Evolutionary conservation across 768 basidiomycete species (phyloP), one percentile per base, ranked within the genome.

Genomic region (Mycena epipterygia): DNA sequence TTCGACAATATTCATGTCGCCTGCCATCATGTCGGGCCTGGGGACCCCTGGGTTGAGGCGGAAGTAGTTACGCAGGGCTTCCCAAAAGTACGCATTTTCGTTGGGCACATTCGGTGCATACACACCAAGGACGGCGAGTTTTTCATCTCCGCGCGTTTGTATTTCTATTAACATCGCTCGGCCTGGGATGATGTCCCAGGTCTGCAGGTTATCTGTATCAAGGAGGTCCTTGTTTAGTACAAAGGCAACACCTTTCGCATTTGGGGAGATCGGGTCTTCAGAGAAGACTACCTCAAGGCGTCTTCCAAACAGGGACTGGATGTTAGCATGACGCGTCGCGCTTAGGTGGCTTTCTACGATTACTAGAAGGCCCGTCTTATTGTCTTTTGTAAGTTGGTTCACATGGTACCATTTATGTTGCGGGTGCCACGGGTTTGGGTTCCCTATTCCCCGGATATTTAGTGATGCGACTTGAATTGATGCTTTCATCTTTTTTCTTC

Each of bases 1-100:
- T 64, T 87, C 84, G 0, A 82, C 80, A 0, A 86, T 33, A 68
- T 88, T 87, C 46, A 83, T 82, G 67, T 88, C 85, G 0, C 85
- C 85, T 14, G 32, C 60, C 46, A 61, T 37, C 17, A 61, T 53
- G 21, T 64, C 62, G 0, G 62, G 62, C 14, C 32, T 52, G 2
- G 37, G 62, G 9, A 9, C 19, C 12, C 27, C 30, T 14, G 14
- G 27, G 27, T 53, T 41, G 2, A n/a, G 3, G 3, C 32, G 27
- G 23, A 41, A 64, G 37, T 30, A 64, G 1, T 53, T 13, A 6
- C 27, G 25, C 2, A 64, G 16, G 11, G 37, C 32, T 11, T 53
- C 19, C 62, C 62, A 64, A 39, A 64, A 64, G 1, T 5, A 12
- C 13, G 62, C 62, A 25, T 64, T 64, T 13, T 64, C 49, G 2